phyloP scores from a whole-genome alignment of 2,329 filamentous ascomycete species.

The Sarocladiaceae sp. region DNA sequence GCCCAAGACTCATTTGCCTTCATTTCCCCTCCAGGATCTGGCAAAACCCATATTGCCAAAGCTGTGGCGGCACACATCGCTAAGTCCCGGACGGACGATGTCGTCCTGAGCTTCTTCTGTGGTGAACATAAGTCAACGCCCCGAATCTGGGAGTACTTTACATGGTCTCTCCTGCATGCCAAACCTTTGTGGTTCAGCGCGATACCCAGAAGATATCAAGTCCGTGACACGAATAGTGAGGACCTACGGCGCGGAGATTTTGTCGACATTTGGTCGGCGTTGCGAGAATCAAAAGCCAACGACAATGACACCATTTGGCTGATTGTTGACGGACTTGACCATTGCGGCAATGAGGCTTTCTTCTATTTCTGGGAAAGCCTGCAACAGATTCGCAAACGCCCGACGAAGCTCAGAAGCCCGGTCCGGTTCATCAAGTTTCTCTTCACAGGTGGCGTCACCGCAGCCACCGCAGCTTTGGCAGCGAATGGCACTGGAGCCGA shows the following conservation, averaged over 20 bases:
- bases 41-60: conserved; percentile 18
- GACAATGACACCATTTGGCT: conserved; percentile 14
- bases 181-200: conserved; percentile 14
- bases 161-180: conserved; percentile 13
- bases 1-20: conserved; percentile 14
- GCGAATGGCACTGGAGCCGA: neutral
- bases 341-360: conserved; percentile 10
- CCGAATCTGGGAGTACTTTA: conserved; percentile 16
- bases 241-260: conserved; percentile 11
- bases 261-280: conserved; percentile 15
- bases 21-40: conserved; percentile 13
- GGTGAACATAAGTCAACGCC: conserved; percentile 12
- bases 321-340: conserved; percentile 18
- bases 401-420: neutral
- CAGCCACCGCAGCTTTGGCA: neutral
- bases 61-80: conserved; percentile 15
- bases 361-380: neutral
- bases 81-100: conserved; percentile 8
- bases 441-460: neutral
- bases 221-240: conserved; percentile 6
- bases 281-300: conserved; percentile 10
- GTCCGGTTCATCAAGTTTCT: neutral
- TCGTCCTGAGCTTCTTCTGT: conserved; percentile 18
- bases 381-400: conserved; percentile 1
- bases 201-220: conserved; percentile 11